Evolutionary conservation across 495 filamentous ascomycete genomes (phyloP), one percentile per base, ranked within the genome.

Genomic region (Aspergillus bridgeri): DNA sequence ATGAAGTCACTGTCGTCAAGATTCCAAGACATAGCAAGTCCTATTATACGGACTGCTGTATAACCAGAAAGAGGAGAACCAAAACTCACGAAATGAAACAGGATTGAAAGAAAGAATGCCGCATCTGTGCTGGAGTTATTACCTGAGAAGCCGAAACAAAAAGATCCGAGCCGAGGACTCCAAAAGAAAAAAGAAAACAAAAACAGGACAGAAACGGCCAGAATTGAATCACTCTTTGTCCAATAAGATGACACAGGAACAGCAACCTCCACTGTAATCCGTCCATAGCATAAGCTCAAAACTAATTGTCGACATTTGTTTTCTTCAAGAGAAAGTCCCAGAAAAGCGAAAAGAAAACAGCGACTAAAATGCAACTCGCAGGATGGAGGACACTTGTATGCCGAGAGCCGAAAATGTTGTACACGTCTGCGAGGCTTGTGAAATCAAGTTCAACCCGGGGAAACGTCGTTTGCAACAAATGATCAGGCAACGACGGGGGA

Each of bases 371-470:
- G 52, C 21, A 45, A 25, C 1, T 25, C 49, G 15, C 42, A 44
- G 20, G 20, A 42, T 21, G 15, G 44, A 27, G 48, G 24, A 60
- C 60, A 55, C 38, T 54, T 61, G 65, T 65, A 62, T 64, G 66
- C 69, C 66, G 65, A 66, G 63, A 64, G 61, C 57, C 56, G 61
- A 59, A 51, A 54, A 53, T 62, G 61, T 70, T 65, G 59, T 65
- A 63, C 60, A 66, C 62, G 55, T 62, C 60, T 60, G 58, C 60
- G 59, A 65, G 50, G 42, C 60, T 54, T 48, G 54, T 63, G 55
- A 53, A 48, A 51, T 60, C 56, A 62, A 59, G 56, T 53, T 61
- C 61, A 55, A 61, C 63, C 59, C 65, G 54, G 58, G n/a, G 59
- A 49, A 48, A 57, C 52, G 60, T 63, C 57, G 27, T 19, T 21